These are phyloP conservation scores for Yarrowia keelungensis DNA, from an alignment of 805 yeast genomes.

Conservation along the genomic window DNA sequence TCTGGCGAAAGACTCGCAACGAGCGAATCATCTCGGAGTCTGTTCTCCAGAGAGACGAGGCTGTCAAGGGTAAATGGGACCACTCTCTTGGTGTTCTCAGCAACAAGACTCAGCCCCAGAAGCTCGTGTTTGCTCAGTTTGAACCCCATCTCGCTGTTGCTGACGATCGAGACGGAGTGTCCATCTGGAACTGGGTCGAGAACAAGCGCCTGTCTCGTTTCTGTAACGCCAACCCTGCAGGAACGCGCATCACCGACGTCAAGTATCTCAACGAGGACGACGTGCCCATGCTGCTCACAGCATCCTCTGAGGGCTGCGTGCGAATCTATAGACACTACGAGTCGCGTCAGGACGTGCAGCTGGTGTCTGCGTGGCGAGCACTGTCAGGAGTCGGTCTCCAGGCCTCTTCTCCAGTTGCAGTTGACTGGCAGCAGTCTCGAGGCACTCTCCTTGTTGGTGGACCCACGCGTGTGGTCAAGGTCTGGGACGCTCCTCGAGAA, in stretches of 20 bases:
- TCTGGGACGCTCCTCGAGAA: conserved; percentile 98
- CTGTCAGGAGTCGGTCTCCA: conserved; percentile 63
- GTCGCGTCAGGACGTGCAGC: conserved; percentile 59
- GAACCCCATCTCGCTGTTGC: conserved; percentile 80
- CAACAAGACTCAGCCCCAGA: conserved; percentile 79
- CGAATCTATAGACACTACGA: conserved; percentile 82
- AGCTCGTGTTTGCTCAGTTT: conserved; percentile 85
- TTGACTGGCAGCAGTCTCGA: conserved; percentile 97
- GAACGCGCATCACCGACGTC: conserved; percentile 86
- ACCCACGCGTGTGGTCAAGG: conserved; percentile 86
- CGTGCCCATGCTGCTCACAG: conserved; percentile 79
- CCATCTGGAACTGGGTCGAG: conserved; percentile 87
- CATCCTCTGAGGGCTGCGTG: conserved; percentile 94
- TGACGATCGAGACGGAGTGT: conserved; percentile 82
- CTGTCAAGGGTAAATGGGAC: conserved; percentile 87
- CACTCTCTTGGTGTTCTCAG: conserved; percentile 63
- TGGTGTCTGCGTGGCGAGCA: conserved; percentile 92
- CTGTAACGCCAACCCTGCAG: conserved; percentile 83
- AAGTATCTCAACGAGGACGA: conserved; percentile 93
- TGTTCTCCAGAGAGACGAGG: conserved; percentile 84
- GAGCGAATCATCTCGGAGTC: conserved; percentile 86
- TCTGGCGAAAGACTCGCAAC: conserved; percentile 91
- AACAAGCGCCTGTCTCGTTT: conserved; percentile 68
- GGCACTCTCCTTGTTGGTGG: conserved; percentile 93
- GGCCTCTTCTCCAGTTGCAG: conserved; percentile 54